These are phyloP conservation scores for Leishmania guyanensis DNA, from an alignment of 208 protist species.

Conservation along the genomic window DNA sequence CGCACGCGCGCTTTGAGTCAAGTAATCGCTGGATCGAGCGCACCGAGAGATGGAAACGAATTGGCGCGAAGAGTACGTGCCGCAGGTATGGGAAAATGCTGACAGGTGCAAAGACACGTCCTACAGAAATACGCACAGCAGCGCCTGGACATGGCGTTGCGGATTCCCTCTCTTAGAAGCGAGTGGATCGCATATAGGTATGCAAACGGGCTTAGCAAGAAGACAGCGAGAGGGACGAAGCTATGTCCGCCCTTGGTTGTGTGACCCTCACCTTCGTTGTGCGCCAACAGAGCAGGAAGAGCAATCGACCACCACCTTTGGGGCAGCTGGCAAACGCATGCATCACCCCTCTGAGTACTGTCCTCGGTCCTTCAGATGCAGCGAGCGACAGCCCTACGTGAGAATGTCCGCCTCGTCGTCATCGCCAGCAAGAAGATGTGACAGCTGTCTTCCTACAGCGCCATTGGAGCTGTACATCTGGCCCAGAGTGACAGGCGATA, in stretches of 20 bases:
- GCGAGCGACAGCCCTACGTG: background rate
- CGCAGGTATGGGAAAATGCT: background rate
- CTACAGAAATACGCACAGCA: background rate
- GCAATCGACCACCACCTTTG: background rate
- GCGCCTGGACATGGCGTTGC: background rate
- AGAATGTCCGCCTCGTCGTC: conserved; percentile 3
- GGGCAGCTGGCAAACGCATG: background rate
- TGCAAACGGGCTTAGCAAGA: background rate
- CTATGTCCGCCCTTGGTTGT: background rate
- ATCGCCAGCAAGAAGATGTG: conserved; percentile 23
- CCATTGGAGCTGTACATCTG: conserved; percentile 18
- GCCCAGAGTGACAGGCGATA: conserved; percentile 24
- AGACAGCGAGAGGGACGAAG: background rate
- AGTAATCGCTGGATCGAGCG: background rate
- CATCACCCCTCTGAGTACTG: background rate
- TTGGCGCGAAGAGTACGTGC: background rate
- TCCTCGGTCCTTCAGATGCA: background rate
- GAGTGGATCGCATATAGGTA: background rate
- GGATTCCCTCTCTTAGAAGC: background rate
- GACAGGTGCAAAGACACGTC: background rate
- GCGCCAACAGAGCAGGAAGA: background rate
- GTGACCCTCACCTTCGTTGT: background rate
- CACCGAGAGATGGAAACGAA: too few species aligned
- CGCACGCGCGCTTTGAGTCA: too few species aligned
- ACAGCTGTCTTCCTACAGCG: conserved; percentile 21